A percentile compares a stretch with the other conserved stretches of the same genome.
phyloP scores from a whole-genome alignment of 2,329 filamentous ascomycete genomes.

The Parascedosporium putredinis region DNA sequence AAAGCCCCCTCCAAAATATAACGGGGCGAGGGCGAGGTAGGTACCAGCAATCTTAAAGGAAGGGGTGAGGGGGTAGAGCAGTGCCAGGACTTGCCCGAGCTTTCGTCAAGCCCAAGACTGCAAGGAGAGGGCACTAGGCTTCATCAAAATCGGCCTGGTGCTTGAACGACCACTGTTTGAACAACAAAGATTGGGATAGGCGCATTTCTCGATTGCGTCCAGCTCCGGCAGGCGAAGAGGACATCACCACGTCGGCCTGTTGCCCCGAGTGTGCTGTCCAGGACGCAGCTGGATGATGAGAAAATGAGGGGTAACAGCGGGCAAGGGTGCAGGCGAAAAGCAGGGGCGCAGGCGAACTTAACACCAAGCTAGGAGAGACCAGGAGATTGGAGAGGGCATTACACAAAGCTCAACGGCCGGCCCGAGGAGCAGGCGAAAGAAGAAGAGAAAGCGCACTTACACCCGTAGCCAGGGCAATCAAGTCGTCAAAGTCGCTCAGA shows the following conservation, averaged over 20 bases:
- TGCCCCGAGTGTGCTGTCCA: background rate
- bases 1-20: no score
- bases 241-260: no score
- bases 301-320: constrained; percentile 3
- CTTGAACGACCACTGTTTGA: no score
- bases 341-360: background rate
- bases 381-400: background rate
- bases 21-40: background rate
- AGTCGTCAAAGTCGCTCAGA: background rate
- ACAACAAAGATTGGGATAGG: no score
- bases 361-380: background rate
- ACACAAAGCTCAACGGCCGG: background rate
- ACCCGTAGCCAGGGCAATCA: background rate
- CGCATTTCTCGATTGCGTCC: no score
- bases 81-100: background rate
- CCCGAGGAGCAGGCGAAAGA: background rate
- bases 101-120: background rate
- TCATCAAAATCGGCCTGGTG: no score
- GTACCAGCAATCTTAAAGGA: background rate
- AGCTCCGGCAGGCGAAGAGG: no score
- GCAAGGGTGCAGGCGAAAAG: background rate
- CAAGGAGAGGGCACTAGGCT: background rate
- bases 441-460: background rate
- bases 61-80: background rate
- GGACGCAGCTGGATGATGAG: background rate